These are phyloP conservation scores for Pseudisothecium myosuroides DNA, from an alignment of 225 moss, liverwort and hornwort genomes.

Conservation along the genomic window DNA sequence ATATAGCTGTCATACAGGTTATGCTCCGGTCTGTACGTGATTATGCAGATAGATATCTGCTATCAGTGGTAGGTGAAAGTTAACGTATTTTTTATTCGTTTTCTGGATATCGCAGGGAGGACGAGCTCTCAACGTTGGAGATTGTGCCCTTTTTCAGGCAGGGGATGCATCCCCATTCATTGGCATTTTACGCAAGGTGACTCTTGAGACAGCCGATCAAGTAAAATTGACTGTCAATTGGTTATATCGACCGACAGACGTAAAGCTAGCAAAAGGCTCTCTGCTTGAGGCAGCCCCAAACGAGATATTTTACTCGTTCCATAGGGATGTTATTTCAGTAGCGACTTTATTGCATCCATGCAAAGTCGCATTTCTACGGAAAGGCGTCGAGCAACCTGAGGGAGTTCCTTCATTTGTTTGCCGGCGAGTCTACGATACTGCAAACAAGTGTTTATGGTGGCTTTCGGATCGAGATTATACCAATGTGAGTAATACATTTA, in stretches of 20 bases:
- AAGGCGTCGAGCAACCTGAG: slow-evolving; percentile 61
- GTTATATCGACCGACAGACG: slow-evolving; percentile 75
- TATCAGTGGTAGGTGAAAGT: not conserved
- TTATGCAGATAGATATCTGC: not conserved
- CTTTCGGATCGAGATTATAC: slow-evolving; percentile 97
- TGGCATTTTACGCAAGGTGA: slow-evolving; percentile 85
- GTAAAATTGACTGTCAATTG: slow-evolving; percentile 78
- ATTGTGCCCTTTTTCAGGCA: slow-evolving; percentile 88
- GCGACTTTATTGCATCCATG: slow-evolving; percentile 88
- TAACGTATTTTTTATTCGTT: not conserved
- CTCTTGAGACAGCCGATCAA: slow-evolving; percentile 38
- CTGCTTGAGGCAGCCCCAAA: slow-evolving; percentile 84
- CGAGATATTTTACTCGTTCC: slow-evolving; percentile 97
- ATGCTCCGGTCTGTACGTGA: not conserved
- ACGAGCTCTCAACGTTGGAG: slow-evolving; percentile 86
- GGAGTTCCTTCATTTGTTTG: slow-evolving; percentile 77
- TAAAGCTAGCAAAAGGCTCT: slow-evolving; percentile 75
- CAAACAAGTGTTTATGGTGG: slow-evolving; percentile 88
- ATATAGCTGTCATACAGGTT: not conserved
- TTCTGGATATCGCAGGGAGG: slow-evolving; percentile 55
- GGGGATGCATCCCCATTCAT: slow-evolving; percentile 68
- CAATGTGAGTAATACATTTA: slow-evolving; percentile 57
- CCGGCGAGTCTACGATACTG: slow-evolving; percentile 85
- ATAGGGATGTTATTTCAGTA: slow-evolving; percentile 95
- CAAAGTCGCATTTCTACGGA: slow-evolving; percentile 86